Base-by-base conservation (phyloP, 257 asterid species). In the Coffea canephora region DNA sequence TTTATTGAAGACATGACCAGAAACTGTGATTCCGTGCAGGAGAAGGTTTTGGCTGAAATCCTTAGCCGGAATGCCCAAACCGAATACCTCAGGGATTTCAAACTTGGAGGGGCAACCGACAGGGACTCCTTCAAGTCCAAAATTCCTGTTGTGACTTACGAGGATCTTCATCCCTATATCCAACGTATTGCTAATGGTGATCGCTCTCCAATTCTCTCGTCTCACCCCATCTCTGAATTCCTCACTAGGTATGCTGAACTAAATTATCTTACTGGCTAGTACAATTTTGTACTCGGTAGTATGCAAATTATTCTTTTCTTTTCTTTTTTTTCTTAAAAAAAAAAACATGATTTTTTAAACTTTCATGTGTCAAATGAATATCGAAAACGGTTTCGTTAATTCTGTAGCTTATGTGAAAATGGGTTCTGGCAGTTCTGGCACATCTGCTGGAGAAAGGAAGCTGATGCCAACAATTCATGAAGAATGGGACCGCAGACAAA, bases 381-480 rank as follows among this genome's bases (percentile, higher is more conserved):
- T 23, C 2, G 8, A 1, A n/a, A 10, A 23, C 6, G 31, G 39
- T 36, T 43, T 71, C 34, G 5, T 3, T 10, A 71, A 10, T n/a
- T 68, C 6, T 21, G 13, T 15, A 41, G 6, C 34, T 14, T 59
- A 23, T 34, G 21, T 41, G 46, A 57, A 52, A 23, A 27, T 75
- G 74, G 78, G 43, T 69, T 61, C 0, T 57, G 83, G 83, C 84
- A 94, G 97, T 73, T 94, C 97, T 2, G 98, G 98, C 52, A 94
- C 98, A 23, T 92, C 97, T 0, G 98, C 91, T 9, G 97, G 98
- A 10, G 98, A 94, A 69, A 89, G 98, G 80, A 94, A 94, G 79
- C 91, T 94, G 25, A 91, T 92, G 96, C 97, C 97, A 9, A 94
- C 96, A 4, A 91, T 94, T 69, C 80, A 81, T 4, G 90, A 90